Evolutionary conservation across 2,329 filamentous ascomycete species (phyloP), one percentile per base, ranked within the genome.

Genomic region (Exophiala viscosa): DNA sequence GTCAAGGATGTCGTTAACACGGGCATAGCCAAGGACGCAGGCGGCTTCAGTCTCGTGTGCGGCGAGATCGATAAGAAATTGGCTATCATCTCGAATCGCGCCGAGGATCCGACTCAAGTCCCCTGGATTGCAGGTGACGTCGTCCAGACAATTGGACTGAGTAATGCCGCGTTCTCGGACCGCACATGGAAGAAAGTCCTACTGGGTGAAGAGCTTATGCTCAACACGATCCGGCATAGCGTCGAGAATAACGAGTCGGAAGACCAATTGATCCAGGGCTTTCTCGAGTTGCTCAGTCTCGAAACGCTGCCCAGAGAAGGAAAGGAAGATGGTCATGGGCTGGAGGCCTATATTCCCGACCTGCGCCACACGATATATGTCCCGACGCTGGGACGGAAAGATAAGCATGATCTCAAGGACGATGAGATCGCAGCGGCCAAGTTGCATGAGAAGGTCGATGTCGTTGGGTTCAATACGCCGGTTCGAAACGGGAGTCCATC

Each of bases 1-100:
- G 79, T 80, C 2, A 69, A 73, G 57, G 66, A 74, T 11, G 73
- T 85, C 61, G 75, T 85, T 28, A 73, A 78, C 40, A 75, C 76
- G 34, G 74, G 78, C 2, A 73, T 74, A 4, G 75, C 81, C 6
- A 71, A 77, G 55, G 76, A 80, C 54, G 80, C 84, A 0, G 83
- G 83, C 1, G 83, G 83, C 1, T 85, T 85, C 65, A 84, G 79
- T 55, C 68, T 86, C 6, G 73, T 82, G 2, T 85, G 82, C 64
- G 83, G 83, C 0, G 69, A 74, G 47, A 65, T 83, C 20, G 72
- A 75, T 28, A 74, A 80, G 55, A 73, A 73, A 14, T 66, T 86
- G 31, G 78, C 78, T 0, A 75, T 85, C 36, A 72, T 86, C n/a
- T 84, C 81, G 13, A 86, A 86, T 61, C 77, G 83, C 1, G 83